phyloP scores from a whole-genome alignment of 192 early-diverging fungal genomes.

The Entomortierella lignicola region DNA sequence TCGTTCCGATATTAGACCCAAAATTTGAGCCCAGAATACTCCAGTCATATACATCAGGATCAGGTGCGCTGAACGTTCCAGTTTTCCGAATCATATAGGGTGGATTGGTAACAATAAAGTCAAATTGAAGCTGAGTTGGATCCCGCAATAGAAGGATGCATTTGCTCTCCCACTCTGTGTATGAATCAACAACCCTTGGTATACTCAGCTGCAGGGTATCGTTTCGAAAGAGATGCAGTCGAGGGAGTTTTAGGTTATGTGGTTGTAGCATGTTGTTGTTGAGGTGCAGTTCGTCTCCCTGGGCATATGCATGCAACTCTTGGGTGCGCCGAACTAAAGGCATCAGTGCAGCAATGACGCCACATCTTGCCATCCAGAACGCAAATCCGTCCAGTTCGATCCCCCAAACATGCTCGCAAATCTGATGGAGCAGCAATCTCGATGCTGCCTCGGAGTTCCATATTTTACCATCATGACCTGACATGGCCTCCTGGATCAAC shows the following conservation, averaged over 20 bases:
- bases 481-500: constrained; percentile 42
- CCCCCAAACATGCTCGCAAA: constrained; percentile 62
- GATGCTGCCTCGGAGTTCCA: constrained; percentile 55
- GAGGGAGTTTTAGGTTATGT: constrained; percentile 20
- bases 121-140: constrained; percentile 56
- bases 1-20: not conserved
- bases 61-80: constrained; percentile 63
- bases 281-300: not conserved
- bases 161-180: constrained; percentile 54
- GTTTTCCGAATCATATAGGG: constrained; percentile 72
- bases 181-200: constrained; percentile 26
- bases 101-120: constrained; percentile 71
- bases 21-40: constrained; percentile 42
- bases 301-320: not conserved
- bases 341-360: constrained; percentile 60
- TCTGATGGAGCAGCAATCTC: constrained; percentile 43
- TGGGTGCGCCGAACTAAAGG: constrained; percentile 57
- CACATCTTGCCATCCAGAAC: constrained; percentile 61
- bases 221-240: constrained; percentile 63
- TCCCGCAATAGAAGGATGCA: constrained; percentile 55
- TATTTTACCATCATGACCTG: constrained; percentile 15
- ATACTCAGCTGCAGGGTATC: constrained; percentile 62
- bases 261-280: not conserved
- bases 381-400: constrained; percentile 69
- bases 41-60: constrained; percentile 62